Evolutionary conservation across 352 stramenopile genomes (phyloP), one percentile per base, ranked within the genome.

Genomic region (Phytophthora pistaciae): DNA sequence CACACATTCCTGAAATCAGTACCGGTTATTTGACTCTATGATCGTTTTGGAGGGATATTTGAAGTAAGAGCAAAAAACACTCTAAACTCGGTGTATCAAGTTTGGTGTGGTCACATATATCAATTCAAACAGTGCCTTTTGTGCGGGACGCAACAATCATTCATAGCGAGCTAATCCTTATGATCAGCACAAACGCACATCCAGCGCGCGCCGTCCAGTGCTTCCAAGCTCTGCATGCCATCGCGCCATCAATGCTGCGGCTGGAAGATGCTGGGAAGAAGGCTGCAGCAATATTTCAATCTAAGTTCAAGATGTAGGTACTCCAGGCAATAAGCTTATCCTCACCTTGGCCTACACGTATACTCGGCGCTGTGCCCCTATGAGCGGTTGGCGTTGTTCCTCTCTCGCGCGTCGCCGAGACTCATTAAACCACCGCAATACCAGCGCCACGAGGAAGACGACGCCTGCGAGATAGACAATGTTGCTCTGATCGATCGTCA

Each of bases 351-450:
- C 3, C 40, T 66, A 77, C 11, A 69, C 65, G 20, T 72, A 72
- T 23, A 66, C 57, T 56, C 46, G 25, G 21, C 50, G 54, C 14
- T 68, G 20, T 38, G 52, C 52, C 20, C 44, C 64, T 46, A 73
- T 31, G 1, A 77, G 57, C 3, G 69, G 58, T 14, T 73, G 64
- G 8, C 58, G 53, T 16, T 77, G 58, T 52, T 73, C 64, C 38
- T 77, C 69, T 0, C 64, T 23, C 27, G 64, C 48, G 42, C 59
- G 69, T 21, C 69, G 66, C 13, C 58, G 69, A 60, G 58, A 73
- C 31, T 73, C 69, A n/a, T 77, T 77, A 21, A 73, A 73, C 64
- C 69, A 73, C 13, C 64, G 69, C 44, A 77, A 42, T 1, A 66
- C 46, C 14, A 73, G 25, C 4, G 53, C 69, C 6, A 77, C 64